Evolutionary conservation across 208 protist genomes (phyloP).

Genomic region (Trypanosoma grayi): DNA sequence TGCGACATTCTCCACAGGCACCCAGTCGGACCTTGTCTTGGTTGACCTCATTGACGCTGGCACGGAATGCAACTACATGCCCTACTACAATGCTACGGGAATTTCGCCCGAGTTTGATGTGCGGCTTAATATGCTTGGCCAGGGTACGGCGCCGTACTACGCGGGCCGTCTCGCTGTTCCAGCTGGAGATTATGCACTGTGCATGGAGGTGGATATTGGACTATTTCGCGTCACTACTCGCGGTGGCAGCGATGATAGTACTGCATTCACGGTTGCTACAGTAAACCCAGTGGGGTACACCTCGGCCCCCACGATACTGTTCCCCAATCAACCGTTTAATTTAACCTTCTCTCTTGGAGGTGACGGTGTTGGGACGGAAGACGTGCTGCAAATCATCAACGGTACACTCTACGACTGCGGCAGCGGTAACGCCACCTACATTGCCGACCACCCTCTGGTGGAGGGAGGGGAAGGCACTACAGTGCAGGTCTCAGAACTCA

Average conservation of each 20-base stretch:
- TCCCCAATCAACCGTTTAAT: slow-evolving; percentile 50
- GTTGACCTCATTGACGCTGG: slow-evolving; percentile 39
- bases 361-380: slow-evolving; percentile 27
- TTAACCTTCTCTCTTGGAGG: slow-evolving; percentile 42
- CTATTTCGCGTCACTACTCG: slow-evolving; percentile 53
- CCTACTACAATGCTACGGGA: slow-evolving; percentile 39
- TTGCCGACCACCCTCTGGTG: slow-evolving; percentile 34
- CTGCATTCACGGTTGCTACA: slow-evolving; percentile 25
- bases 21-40: slow-evolving; percentile 16
- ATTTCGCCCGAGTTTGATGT: slow-evolving; percentile 28
- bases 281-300: slow-evolving; percentile 48
- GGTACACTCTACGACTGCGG: slow-evolving; percentile 78
- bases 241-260: background rate
- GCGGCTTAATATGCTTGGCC: slow-evolving; percentile 22
- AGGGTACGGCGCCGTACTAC: slow-evolving; percentile 11
- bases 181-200: slow-evolving; percentile 59
- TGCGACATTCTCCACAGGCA: slow-evolving; percentile 36
- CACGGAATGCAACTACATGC: slow-evolving; percentile 80
- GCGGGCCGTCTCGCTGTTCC: slow-evolving; percentile 37
- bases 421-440: slow-evolving; percentile 61
- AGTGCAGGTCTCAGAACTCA: background rate
- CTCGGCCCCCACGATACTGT: slow-evolving; percentile 33
- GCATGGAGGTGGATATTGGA: slow-evolving; percentile 46
- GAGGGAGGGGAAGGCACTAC: background rate
- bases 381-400: slow-evolving; percentile 66